Base-by-base conservation (phyloP, 148 eudicot species). In the Rhododendron griersonianum region DNA sequence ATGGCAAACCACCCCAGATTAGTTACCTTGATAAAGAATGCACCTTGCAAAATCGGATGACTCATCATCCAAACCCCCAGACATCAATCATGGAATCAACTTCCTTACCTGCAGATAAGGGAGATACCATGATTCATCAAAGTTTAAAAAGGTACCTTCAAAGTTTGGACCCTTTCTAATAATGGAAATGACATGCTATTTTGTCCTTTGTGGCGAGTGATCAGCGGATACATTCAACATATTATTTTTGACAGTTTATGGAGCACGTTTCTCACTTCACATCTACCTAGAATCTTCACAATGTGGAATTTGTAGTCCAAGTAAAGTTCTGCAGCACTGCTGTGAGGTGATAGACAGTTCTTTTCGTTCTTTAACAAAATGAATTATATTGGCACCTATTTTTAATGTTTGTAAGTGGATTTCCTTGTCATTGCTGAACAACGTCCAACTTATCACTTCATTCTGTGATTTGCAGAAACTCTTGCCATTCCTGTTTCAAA, bases 111-210 rank as follows among this genome's bases (percentile, higher is more conserved):
- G 37, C 37, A 44, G 30, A 50, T 44, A 15, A 83, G 45, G 55
- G 53, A n/a, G 71, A 25, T 18, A 69, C 79, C 35, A 5, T 48
- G 13, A 83, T 83, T 84, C 65, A 84, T 84, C 80, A 50, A 71
- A 11, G 16, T 18, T 55, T 71, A 14, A 69, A 45, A 47, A 16
- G 28, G 45, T 15, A 69, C 21, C 61, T 47, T 47, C 15, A 10
- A 25, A 37, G 21, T 84, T 84, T 76, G 47, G 33, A 15, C 48
- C n/a, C 85, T 16, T 59, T 33, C 11, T 19, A 74, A 11, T 55
- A 8, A 48, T 30, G 77, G 61, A 45, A 67, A 37, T 39, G 3
- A 83, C 78, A 18, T 14, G 18, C 63, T 11, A 28, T 11, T 47
- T 83, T 71, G 78, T 67, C 41, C 21, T 71, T 14, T 5, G n/a